Base-by-base conservation (phyloP, 371 early-diverging fungal species). In the Apophysomyces variabilis region DNA sequence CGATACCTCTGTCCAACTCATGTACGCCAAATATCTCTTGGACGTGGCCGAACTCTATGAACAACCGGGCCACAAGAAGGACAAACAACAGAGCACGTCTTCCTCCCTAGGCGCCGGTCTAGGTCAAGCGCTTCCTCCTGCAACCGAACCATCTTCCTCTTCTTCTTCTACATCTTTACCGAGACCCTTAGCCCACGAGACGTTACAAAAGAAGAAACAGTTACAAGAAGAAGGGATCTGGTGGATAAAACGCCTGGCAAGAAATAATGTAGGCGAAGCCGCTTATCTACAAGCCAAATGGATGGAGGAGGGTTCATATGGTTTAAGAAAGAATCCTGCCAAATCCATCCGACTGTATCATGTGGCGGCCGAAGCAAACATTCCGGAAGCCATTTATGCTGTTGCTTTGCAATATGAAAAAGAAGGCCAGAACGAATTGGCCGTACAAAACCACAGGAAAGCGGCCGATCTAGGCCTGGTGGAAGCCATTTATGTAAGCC, bases 1-100 rank as follows among this genome's bases (percentile, higher is more conserved):
- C 32, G 96, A 96, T 71, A 93, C 92, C 0, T 81, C 67, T 0
- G 86, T 91, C 13, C 95, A 93, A 77, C 79, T 96, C 4, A 90
- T 89, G 38, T 96, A 94, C 79, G 96, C 94, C 26, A 91, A 91
- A 65, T 92, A 90, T 61, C 73, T 93, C 16, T 73, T 93, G 11
- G 88, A 90, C 64, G 82, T 88, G 46, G 73, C 80, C 4, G 63
- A 59, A 4, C 58, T 80, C 0, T 80, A 77, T 35, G 73, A 74
- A 57, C 64, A 39, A 46, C 46, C 32, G 38, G 16, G 35, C 18
- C 57, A 13, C 32, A 57, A 46, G 62, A 38, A 5, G 44, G 54
- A 1, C 1, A 26, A 26, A 1, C 26, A 26, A 26, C 26, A 26
- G 1, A 26, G 26, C 26, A 26, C 26, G 26, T 26, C 11, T 58